Evolutionary conservation across 1,139 yeast species (phyloP), one percentile per base, ranked within the genome.

Genomic region (Geotrichum klebahnii): DNA sequence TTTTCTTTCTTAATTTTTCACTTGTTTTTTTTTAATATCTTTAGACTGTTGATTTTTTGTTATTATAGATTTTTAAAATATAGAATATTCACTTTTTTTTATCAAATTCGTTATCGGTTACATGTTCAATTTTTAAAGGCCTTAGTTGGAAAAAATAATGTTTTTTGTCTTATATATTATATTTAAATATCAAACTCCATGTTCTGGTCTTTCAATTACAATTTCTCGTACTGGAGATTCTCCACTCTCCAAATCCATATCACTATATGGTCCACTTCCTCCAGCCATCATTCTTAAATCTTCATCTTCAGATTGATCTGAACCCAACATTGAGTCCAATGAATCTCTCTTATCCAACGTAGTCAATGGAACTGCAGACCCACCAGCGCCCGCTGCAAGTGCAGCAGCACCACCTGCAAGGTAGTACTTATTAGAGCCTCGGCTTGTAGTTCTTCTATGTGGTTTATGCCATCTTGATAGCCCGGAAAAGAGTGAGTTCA

Each of bases 381-480:
- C 35, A 10, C 29, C 45, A n/a, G 17, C 38, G 9, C 24, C 36
- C 34, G 26, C 39, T 20, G 35, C 51, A 22, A 17, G 19, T n/a
- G 20, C 44, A 33, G 20, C 10, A 3, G 16, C 19, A 8, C 42
- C 23, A 2, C 29, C 37, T 2, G 34, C 44, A 19, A 6, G n/a
- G 17, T 20, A 14, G 40, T 37, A 24, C 34, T 24, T 37, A 26
- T 28, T 24, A 20, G 22, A 16, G 26, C 51, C 33, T 10, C 31
- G 12, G 35, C 38, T 43, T 33, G 39, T 16, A 14, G 35, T 20
- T 19, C 46, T 39, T 14, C 46, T 20, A 2, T 43, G 45, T 31
- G 19, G 34, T 17, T 39, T 44, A 28, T 41, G 50, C 54, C 54
- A 51, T 31, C 54, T 10, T 10, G 54, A 44, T 12, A 51, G 17